phyloP scores from a whole-genome alignment of 768 basidiomycete genomes.

The Leccinum rimulosum region DNA sequence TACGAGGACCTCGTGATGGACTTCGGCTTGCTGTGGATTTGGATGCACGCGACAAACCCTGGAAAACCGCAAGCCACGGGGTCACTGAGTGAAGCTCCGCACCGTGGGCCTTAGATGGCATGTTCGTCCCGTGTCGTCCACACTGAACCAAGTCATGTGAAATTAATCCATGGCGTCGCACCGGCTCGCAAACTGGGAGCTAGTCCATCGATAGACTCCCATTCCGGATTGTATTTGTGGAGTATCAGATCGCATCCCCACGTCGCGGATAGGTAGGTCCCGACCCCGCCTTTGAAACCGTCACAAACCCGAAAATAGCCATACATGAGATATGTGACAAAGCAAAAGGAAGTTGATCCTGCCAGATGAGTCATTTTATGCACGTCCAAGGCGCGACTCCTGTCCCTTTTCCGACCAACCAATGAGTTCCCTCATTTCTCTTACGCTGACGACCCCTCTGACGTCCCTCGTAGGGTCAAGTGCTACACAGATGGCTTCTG shows the following conservation, averaged over 20 bases:
- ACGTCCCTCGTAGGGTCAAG: conserved; percentile 51
- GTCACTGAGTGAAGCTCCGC: conserved; percentile 2
- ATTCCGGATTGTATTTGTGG: conserved; percentile 7
- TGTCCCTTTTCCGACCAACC: conserved; percentile 53
- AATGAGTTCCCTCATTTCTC: conserved; percentile 70
- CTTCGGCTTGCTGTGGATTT: background rate
- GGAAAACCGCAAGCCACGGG: conserved; percentile 1
- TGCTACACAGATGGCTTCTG: conserved; percentile 71
- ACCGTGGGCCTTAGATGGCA: conserved; percentile 10
- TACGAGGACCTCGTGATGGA: conserved; percentile 3
- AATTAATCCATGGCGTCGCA: conserved; percentile 1
- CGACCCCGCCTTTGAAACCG: conserved; percentile 14
- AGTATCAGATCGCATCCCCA: conserved; percentile 16
- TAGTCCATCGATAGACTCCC: conserved; percentile 7
- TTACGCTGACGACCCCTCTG: conserved; percentile 65
- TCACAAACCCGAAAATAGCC: conserved; percentile 19
- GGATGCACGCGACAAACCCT: conserved; percentile 3
- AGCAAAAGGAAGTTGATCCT: conserved; percentile 6
- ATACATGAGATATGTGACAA: background rate
- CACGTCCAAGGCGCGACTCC: conserved; percentile 14
- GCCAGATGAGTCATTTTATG: conserved; percentile 13
- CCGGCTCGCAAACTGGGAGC: conserved; percentile 11
- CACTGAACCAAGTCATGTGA: conserved; percentile 7
- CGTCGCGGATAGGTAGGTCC: conserved; percentile 22
- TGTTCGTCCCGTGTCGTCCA: conserved; percentile 7